Percentiles rank a stretch among this genome's conserved stretches.
Conservation (phyloP, 257 asterid species). For the Solanum infundibuliforme region DNA sequence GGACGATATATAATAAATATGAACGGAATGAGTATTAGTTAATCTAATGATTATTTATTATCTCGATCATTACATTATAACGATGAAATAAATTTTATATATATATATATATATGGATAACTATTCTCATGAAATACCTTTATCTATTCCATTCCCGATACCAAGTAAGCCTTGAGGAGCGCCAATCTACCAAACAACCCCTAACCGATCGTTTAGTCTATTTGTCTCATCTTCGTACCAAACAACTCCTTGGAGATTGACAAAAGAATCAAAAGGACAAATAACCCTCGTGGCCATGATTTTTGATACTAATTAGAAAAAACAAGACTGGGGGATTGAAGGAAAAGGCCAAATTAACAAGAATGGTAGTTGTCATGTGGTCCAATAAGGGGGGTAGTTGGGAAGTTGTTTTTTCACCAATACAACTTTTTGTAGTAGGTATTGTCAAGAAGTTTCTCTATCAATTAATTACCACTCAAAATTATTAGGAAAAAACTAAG, state of each 20-base stretch:
- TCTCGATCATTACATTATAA: too few species aligned
- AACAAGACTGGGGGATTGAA: too few species aligned
- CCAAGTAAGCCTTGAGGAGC: not conserved
- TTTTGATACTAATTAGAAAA: too few species aligned
- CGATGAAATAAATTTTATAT: too few species aligned
- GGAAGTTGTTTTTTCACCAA: not conserved
- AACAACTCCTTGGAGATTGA: not conserved
- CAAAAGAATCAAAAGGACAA: not conserved
- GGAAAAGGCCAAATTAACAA: not conserved
- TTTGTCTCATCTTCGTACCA: not conserved
- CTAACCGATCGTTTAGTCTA: not conserved
- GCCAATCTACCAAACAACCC: not conserved
- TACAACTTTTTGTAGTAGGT: not conserved
- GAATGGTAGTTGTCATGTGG: not conserved
- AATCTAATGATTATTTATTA: too few species aligned
- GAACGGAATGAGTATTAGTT: not conserved
- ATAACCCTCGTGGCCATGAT: not conserved
- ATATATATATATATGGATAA: too few species aligned
- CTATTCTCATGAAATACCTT: not conserved
- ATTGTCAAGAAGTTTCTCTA: not conserved
- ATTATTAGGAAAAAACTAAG: not conserved
- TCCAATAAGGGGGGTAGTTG: not conserved
- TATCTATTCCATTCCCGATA: not conserved
- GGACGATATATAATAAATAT: too few species aligned
- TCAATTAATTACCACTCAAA: not conserved